Evolutionary conservation across 441 rosid species (phyloP).

Genomic region (Populus hybrid): DNA sequence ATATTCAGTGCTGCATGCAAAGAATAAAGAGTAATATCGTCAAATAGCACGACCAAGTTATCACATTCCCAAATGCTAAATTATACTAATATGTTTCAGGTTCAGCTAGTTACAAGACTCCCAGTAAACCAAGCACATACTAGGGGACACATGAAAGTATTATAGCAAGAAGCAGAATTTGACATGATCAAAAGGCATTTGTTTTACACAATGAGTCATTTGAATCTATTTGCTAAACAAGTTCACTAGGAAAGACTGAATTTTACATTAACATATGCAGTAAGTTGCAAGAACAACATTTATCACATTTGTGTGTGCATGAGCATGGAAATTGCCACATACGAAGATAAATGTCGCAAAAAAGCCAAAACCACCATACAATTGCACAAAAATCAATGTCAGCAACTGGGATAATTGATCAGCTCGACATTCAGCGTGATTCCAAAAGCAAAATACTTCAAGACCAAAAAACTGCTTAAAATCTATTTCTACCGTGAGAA

Average conservation of each 20-base stretch:
- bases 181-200: background rate
- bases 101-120: background rate
- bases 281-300: background rate
- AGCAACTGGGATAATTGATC: background rate
- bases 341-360: background rate
- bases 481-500: background rate
- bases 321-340: background rate
- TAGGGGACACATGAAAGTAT: background rate
- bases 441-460: background rate
- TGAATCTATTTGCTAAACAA: background rate
- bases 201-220: background rate
- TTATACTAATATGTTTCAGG: background rate
- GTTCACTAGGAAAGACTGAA: background rate
- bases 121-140: background rate
- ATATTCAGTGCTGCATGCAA: background rate
- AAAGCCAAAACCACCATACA: background rate
- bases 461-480: constrained; percentile 3
- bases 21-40: background rate
- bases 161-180: background rate
- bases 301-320: background rate
- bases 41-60: background rate
- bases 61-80: background rate
- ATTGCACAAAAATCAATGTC: background rate
- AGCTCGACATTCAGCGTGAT: background rate
- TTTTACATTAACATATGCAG: background rate